Base-by-base conservation (phyloP, 768 basidiomycete species). In the Chalciporus chontae region DNA sequence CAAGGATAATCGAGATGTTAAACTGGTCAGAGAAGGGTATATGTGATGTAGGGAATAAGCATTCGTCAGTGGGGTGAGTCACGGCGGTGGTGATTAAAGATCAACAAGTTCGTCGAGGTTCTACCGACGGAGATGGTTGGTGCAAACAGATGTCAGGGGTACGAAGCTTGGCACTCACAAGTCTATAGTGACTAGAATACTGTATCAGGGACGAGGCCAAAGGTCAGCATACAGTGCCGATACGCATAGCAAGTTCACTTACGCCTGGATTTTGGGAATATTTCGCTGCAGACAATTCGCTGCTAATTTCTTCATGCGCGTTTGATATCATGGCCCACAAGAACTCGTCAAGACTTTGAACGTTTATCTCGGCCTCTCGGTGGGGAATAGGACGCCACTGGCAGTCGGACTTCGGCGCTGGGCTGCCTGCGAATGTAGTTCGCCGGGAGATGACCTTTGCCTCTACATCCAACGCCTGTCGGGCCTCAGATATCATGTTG, bases 131-230 rank as follows among this genome's bases (percentile, higher is more conserved):
- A 32, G n/a, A 40, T 4, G 8, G 14, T 43, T 21, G n/a, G n/a
- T n/a, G 47, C 50, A 10, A 51, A 44, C 14, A 17, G 32, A 10
- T 32, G 29, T 36, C 11, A 27, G 23, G 29, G 23, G 38, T 10
- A 23, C 23, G 26, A 13, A n/a, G 17, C n/a, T 5, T 11, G 11
- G 8, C 38, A 46, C 58, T 52, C 21, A 66, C 63, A 18, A 65
- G 40, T 37, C 43, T 59, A 37, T 48, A 57, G 27, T 61, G 63
- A 23, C 64, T 65, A 8, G 64, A 51, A 19, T 55, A 66, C 63
- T 65, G 43, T 17, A 1, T 39, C 11, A 7, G 24, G n/a, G 27
- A 40, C 4, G 27, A 36, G 8, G 5, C 43, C 6, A 19, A 17
- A 7, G 3, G 19, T 31, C 4, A 27, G 21, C 21, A 21, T 21